Evolutionary conservation across 116 monocot species (phyloP).

Genomic region (Posidonia oceanica): DNA sequence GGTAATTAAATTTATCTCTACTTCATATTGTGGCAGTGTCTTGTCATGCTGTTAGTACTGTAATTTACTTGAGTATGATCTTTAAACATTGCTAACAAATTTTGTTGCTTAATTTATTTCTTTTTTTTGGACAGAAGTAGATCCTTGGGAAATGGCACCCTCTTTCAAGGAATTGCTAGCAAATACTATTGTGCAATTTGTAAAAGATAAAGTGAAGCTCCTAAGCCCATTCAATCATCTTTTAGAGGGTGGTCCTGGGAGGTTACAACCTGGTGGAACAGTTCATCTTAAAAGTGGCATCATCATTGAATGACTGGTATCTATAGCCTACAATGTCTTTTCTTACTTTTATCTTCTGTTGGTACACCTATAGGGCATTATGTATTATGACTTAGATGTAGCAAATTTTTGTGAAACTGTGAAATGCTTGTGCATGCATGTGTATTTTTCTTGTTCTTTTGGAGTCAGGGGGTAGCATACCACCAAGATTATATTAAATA

Average conservation of each 20-base stretch:
- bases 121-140: slow-evolving; percentile 59
- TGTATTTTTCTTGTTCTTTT: too few relatives aligned
- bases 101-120: background rate
- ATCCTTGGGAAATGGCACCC: slow-evolving; percentile 96
- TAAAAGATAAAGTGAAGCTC: slow-evolving; percentile 77
- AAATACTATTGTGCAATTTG: slow-evolving; percentile 62
- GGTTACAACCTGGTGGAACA: slow-evolving; percentile 41
- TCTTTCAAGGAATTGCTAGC: slow-evolving; percentile 67
- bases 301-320: slow-evolving; percentile 89
- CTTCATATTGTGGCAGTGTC: background rate
- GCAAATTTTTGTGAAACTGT: too few relatives aligned
- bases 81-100: background rate
- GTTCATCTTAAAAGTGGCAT: slow-evolving; percentile 88
- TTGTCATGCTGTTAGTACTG: slow-evolving; percentile 2
- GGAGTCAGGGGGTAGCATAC: too few relatives aligned
- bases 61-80: slow-evolving; percentile 1
- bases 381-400: too few relatives aligned
- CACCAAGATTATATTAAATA: too few relatives aligned
- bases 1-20: slow-evolving; percentile 26
- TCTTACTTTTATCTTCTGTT: background rate
- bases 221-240: slow-evolving; percentile 53
- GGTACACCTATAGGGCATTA: too few relatives aligned
- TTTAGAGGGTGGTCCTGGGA: slow-evolving; percentile 20
- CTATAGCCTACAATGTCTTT: background rate
- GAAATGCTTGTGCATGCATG: too few relatives aligned